Percentiles rank a stretch among this genome's conserved stretches.
Conservation (phyloP, 768 basidiomycete genomes). For the Favolaschia claudopus region DNA sequence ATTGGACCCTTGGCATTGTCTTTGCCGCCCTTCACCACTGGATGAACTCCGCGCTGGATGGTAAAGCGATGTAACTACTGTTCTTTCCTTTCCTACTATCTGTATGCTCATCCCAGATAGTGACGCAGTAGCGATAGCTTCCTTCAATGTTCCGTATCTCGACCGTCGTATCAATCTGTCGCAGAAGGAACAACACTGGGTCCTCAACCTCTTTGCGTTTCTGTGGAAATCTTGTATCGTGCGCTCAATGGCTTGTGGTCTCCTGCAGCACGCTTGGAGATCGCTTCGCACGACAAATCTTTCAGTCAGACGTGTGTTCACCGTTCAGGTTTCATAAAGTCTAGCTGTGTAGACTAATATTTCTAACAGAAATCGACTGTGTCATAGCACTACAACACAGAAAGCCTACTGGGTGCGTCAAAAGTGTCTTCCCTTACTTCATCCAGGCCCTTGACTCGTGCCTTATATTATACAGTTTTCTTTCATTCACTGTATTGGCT, state of each 20-base stretch:
- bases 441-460: too few relatives aligned
- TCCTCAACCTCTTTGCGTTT: slow-evolving; percentile 3
- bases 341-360: neutral
- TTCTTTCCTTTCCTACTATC: too few relatives aligned
- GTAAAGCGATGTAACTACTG: neutral
- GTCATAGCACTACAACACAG: neutral
- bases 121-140: neutral
- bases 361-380: neutral
- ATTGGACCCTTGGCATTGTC: slow-evolving; percentile 1
- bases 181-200: slow-evolving; percentile 7
- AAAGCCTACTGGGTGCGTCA: neutral
- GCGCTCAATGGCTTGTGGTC: slow-evolving; percentile 2
- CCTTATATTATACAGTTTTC: too few relatives aligned
- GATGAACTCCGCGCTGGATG: neutral
- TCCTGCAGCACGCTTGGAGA: slow-evolving; percentile 4
- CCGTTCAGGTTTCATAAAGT: neutral
- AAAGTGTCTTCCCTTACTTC: too few relatives aligned
- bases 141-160: slow-evolving; percentile 3
- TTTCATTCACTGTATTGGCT: slow-evolving; percentile 3
- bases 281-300: slow-evolving; percentile 7
- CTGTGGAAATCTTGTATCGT: slow-evolving; percentile 5
- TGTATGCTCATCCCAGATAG: too few relatives aligned
- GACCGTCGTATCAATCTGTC: neutral
- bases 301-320: neutral
- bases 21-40: neutral